These are phyloP conservation scores for Papiliotrema nemorosa DNA, from an alignment of 1,284 basidiomycete genomes.

Conservation along the genomic window DNA sequence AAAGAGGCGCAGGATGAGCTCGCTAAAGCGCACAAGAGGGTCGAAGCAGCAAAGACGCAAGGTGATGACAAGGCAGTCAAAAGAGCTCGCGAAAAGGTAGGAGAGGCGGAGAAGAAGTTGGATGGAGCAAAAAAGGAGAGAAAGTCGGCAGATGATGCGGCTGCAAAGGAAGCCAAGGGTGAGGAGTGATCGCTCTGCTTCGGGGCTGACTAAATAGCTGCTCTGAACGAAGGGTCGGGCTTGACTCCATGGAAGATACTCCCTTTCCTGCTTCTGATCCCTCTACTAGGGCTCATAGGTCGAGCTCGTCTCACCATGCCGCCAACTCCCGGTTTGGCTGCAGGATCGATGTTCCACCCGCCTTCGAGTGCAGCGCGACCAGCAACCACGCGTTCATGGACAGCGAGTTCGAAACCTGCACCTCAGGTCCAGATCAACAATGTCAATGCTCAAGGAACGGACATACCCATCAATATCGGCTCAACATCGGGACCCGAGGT, in stretches of 20 bases:
- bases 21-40: background rate
- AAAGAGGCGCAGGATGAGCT: background rate
- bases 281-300: background rate
- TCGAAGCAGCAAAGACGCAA: background rate
- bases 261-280: background rate
- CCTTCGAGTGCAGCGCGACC: background rate
- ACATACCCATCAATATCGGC: conserved; percentile 13
- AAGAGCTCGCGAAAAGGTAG: background rate
- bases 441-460: conserved; percentile 22
- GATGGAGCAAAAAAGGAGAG: background rate
- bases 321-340: background rate
- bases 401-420: conserved; percentile 2
- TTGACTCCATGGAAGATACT: background rate
- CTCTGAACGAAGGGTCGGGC: no score
- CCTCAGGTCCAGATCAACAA: conserved; percentile 24
- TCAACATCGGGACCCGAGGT: background rate
- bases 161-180: background rate
- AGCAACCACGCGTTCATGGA: conserved; percentile 2
- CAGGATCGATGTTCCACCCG: background rate
- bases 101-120: conserved; percentile 1
- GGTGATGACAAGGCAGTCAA: background rate
- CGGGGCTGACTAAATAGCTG: no score
- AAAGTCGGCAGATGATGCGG: background rate
- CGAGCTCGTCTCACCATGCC: background rate
- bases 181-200: no score